Conservation (phyloP, 2,329 filamentous ascomycete species). For the Emmonsiellopsis sp. region DNA sequence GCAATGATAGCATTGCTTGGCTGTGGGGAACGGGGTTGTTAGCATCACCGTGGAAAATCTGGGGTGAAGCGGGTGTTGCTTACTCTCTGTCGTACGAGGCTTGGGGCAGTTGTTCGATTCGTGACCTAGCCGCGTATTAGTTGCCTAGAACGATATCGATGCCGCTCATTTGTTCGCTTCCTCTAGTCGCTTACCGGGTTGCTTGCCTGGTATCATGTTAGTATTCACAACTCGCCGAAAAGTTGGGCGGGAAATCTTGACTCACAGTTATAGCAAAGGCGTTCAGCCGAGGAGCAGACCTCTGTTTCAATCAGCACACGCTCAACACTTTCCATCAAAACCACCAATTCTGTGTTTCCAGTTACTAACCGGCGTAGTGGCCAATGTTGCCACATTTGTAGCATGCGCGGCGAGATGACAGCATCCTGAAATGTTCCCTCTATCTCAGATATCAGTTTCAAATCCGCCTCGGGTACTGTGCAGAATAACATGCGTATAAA, state of each 20-base stretch:
- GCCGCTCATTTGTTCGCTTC: conserved; percentile 9
- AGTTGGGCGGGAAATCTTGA: conserved; percentile 19
- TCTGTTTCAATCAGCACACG: conserved; percentile 56
- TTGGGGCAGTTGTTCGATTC: conserved; percentile 97
- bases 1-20: conserved; percentile 99
- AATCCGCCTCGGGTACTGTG: background rate
- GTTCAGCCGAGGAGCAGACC: conserved; percentile 95
- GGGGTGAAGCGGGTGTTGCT: conserved; percentile 21
- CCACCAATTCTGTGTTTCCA: conserved; percentile 10
- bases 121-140: conserved; percentile 51
- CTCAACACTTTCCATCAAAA: conserved; percentile 45
- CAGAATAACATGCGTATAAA: too few species aligned
- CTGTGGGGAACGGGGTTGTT: conserved; percentile 33
- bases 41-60: conserved; percentile 10
- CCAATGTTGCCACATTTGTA: conserved; percentile 73
- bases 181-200: conserved; percentile 32
- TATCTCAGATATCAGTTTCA: conserved; percentile 1
- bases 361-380: conserved; percentile 48
- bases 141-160: conserved; percentile 8
- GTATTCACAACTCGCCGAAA: background rate
- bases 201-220: conserved; percentile 28
- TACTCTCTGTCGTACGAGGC: conserved; percentile 87
- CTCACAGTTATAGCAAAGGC: conserved; percentile 98
- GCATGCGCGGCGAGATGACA: conserved; percentile 75
- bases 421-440: conserved; percentile 43